A percentile compares a stretch with the other conserved stretches of the same genome.
Conservation (phyloP, 2,329 filamentous ascomycete species). For the Penicillium hesseltinei region DNA sequence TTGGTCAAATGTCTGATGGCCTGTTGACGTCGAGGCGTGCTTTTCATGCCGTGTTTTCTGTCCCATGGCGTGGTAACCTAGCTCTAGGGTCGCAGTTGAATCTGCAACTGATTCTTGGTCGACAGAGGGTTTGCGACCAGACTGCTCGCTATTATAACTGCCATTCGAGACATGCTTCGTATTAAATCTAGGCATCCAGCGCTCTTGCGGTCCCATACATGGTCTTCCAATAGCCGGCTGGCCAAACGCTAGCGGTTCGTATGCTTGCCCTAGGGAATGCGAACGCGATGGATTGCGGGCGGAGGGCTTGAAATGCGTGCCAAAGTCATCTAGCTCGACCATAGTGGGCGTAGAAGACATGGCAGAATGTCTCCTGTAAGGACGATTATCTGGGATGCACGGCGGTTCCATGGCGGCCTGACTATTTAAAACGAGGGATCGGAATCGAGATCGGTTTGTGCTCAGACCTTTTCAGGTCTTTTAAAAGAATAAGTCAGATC, state of each 20-base stretch:
- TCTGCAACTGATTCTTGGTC: slow-evolving; percentile 1
- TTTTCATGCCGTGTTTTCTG: background rate
- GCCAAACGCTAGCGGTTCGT: background rate
- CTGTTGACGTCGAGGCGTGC: background rate
- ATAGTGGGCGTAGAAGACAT: slow-evolving; percentile 15
- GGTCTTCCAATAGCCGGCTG: slow-evolving; percentile 6
- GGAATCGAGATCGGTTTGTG: background rate
- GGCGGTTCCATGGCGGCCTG: slow-evolving; percentile 16
- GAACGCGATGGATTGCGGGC: background rate
- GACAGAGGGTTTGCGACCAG: background rate
- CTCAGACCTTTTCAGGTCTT: background rate
- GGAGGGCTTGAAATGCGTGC: background rate
- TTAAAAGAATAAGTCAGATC: background rate
- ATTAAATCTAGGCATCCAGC: background rate
- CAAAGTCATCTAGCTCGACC: slow-evolving; percentile 7
- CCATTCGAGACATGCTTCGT: background rate
- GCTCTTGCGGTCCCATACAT: background rate
- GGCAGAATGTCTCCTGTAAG: slow-evolving; percentile 8
- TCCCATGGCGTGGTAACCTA: background rate
- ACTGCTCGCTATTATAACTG: background rate
- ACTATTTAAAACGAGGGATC: background rate
- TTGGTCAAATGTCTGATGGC: background rate
- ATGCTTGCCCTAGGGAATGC: background rate
- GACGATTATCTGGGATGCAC: slow-evolving; percentile 19
- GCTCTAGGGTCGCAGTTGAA: background rate